Evolutionary conservation across 345 rosid species (phyloP), one percentile per base, ranked within the genome.

Genomic region (Gossypium longicalyx): DNA sequence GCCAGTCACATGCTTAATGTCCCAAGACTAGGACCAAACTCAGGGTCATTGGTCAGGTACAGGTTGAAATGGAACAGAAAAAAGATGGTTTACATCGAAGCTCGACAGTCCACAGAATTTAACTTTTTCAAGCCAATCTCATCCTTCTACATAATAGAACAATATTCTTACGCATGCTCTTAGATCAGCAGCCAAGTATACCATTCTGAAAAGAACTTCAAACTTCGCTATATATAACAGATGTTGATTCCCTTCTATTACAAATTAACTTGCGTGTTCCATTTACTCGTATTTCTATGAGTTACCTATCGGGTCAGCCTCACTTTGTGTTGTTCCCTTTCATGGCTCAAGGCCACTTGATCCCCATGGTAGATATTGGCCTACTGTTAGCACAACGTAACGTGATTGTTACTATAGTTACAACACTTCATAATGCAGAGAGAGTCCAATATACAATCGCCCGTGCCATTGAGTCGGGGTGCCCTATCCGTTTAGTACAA

Each of bases 291-390:
- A 27, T 29, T 34, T 22, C 25, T 22, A 43, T 57, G 41, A 19
- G 17, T 59, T 20, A 15, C 25, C 67, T 15, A 25, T 44, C 60
- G 11, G 15, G 41, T 22, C 56, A 57, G 45, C 78, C 75, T 78
- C 88, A 85, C 80, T 79, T 80, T 70, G 77, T 82, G 38, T 61
- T 85, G 34, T 78, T 88, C 23, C 92, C 90, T 22, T 86, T 85
- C 75, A 85, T 86, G 85, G 86, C 88, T 69, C 87, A 67, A 60
- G 87, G 92, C 72, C 90, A 88, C 72, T 75, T 84, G 71, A 85
- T 89, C 62, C 91, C 91, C 12, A 76, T 85, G 78, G 73, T 84
- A 0, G 91, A 86, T 70, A 76, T 87, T 0, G 82, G 89, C 19
- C 81, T 79, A 72, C 78, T 87, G 65, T 67, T 88, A 56, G 84